Evolutionary conservation across 768 basidiomycete species (phyloP).

Genomic region (Termitomyces sp.): DNA sequence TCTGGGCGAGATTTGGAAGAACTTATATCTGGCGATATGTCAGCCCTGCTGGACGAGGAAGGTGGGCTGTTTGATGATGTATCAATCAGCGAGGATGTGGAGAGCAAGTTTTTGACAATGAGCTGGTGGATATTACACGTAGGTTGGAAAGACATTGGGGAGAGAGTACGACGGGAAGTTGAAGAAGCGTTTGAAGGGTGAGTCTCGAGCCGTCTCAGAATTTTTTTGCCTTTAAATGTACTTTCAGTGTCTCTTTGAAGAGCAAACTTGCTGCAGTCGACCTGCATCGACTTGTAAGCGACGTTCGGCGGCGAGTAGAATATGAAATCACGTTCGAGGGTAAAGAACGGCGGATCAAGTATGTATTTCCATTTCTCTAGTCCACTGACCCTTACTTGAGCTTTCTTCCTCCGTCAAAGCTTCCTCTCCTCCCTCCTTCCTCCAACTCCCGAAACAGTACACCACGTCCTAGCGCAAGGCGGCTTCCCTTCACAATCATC

Average conservation of each 20-base stretch:
- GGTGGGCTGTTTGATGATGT: slow-evolving; percentile 21
- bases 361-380: slow-evolving; percentile 17
- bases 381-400: neutral
- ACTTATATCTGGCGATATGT: slow-evolving; percentile 17
- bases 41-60: slow-evolving; percentile 19
- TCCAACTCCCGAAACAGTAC: slow-evolving; percentile 64
- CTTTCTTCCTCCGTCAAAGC: slow-evolving; percentile 27
- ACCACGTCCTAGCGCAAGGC: slow-evolving; percentile 66
- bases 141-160: slow-evolving; percentile 84
- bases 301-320: slow-evolving; percentile 77
- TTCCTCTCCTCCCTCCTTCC: slow-evolving; percentile 76
- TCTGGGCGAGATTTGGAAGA: slow-evolving; percentile 21
- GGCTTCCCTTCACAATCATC: slow-evolving; percentile 37
- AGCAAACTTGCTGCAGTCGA: slow-evolving; percentile 67
- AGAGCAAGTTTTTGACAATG: slow-evolving; percentile 77
- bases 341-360: slow-evolving; percentile 54
- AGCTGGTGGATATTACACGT: slow-evolving; percentile 94
- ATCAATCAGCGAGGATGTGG: slow-evolving; percentile 57
- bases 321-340: slow-evolving; percentile 63
- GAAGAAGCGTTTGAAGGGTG: slow-evolving; percentile 85
- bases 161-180: slow-evolving; percentile 68
- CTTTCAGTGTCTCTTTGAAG: slow-evolving; percentile 76
- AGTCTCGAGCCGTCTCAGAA: slow-evolving; percentile 20
- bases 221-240: neutral
- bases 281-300: slow-evolving; percentile 61